Percentiles rank a stretch among this genome's conserved stretches.
phyloP scores from a whole-genome alignment of 202 grass and related monocot genomes.

The Eragrostis tef region DNA sequence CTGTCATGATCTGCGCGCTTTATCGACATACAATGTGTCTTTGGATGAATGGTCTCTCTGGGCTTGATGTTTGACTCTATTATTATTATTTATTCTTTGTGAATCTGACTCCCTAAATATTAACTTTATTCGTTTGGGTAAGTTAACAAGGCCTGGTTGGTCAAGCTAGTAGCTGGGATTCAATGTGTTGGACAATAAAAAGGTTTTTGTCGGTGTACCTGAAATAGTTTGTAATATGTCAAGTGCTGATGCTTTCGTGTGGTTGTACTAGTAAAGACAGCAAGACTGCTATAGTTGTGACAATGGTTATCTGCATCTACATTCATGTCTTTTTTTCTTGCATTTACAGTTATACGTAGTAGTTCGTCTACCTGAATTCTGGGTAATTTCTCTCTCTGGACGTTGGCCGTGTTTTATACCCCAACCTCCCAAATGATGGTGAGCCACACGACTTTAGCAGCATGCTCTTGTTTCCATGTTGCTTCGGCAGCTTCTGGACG shows the following conservation, averaged over 20 bases:
- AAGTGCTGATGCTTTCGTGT: slow-evolving; percentile 54
- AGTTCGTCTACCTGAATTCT: slow-evolving; percentile 3
- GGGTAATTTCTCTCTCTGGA: background rate
- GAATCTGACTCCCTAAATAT: slow-evolving; percentile 54
- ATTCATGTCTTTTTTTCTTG: background rate
- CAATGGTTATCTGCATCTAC: slow-evolving; percentile 53
- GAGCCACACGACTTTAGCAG: background rate
- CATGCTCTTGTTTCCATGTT: slow-evolving; percentile 35
- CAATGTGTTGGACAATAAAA: slow-evolving; percentile 50
- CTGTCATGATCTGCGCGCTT: slow-evolving; percentile 56
- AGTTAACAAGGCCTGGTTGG: slow-evolving; percentile 64
- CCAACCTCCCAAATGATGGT: slow-evolving; percentile 6
- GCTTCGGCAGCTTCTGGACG: slow-evolving; percentile 30
- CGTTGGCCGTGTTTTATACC: background rate
- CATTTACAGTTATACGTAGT: background rate
- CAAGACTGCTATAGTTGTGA: slow-evolving; percentile 47
- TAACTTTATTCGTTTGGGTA: slow-evolving; percentile 72
- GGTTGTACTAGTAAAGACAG: slow-evolving; percentile 48
- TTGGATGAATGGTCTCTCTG: slow-evolving; percentile 53
- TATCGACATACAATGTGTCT: slow-evolving; percentile 43
- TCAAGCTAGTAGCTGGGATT: slow-evolving; percentile 52
- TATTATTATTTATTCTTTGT: slow-evolving; percentile 78
- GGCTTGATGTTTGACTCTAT: slow-evolving; percentile 63
- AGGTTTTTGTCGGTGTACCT: slow-evolving; percentile 55
- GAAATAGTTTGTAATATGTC: slow-evolving; percentile 59